Percentiles rank a stretch among this genome's conserved stretches.
phyloP scores from a whole-genome alignment of 2,329 filamentous ascomycete genomes.

The Tolypocladium tropicale region DNA sequence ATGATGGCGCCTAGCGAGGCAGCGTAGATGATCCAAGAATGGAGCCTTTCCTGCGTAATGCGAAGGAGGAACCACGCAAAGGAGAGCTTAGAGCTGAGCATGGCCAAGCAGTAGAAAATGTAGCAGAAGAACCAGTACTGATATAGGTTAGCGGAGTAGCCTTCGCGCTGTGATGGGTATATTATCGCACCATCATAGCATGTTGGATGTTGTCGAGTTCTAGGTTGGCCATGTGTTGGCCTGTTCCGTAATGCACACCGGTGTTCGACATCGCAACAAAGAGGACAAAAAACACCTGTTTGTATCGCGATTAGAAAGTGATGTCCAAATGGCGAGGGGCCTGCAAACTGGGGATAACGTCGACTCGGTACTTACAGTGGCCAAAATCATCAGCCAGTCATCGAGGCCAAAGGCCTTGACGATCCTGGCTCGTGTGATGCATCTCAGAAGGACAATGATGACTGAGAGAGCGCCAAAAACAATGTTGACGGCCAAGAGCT shows the following conservation, averaged over 20 bases:
- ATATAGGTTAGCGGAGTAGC: neutral
- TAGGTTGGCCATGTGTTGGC: slow-evolving; percentile 24
- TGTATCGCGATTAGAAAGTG: neutral
- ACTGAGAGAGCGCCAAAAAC: slow-evolving; percentile 9
- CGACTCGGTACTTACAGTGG: slow-evolving; percentile 4
- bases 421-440: slow-evolving; percentile 4
- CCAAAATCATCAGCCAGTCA: slow-evolving; percentile 2
- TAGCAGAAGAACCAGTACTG: slow-evolving; percentile 29
- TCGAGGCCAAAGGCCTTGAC: slow-evolving; percentile 5
- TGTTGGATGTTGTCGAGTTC: slow-evolving; percentile 9
- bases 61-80: slow-evolving; percentile 32
- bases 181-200: slow-evolving; percentile 26
- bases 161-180: neutral
- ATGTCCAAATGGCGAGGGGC: neutral
- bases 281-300: slow-evolving; percentile 22
- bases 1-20: slow-evolving; percentile 24
- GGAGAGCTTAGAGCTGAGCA: slow-evolving; percentile 29
- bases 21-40: slow-evolving; percentile 24
- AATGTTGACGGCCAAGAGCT: slow-evolving; percentile 16
- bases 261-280: slow-evolving; percentile 18
- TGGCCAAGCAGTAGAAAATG: slow-evolving; percentile 23
- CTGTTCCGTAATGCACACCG: slow-evolving; percentile 30
- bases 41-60: slow-evolving; percentile 21
- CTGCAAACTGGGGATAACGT: no score
- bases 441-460: slow-evolving; percentile 9